Conservation (phyloP, 1,139 yeast species). For the Geotrichum histeridarum region DNA sequence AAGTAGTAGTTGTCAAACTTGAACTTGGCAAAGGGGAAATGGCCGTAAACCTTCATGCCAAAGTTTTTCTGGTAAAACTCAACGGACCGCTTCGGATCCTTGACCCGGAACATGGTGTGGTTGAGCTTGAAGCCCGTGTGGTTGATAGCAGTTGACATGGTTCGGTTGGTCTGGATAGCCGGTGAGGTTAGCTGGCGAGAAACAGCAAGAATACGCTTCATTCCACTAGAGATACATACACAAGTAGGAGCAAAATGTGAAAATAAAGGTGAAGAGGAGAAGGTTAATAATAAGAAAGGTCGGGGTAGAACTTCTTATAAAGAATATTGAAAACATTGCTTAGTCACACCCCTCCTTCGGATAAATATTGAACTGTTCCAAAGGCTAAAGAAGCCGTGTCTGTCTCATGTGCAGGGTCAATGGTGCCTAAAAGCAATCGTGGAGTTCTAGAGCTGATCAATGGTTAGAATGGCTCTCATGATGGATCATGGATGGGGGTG, state of each 20-base stretch:
- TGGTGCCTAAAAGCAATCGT: too few species aligned
- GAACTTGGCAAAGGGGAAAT: constrained; percentile 50
- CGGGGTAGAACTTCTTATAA: background rate
- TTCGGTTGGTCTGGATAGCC: background rate
- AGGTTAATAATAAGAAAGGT: background rate
- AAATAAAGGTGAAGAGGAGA: background rate
- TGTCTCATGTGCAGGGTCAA: too few species aligned
- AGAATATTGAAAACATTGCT: too few species aligned
- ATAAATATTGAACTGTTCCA: too few species aligned
- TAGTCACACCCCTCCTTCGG: too few species aligned
- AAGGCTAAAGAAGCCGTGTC: too few species aligned
- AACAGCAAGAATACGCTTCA: constrained; percentile 5
- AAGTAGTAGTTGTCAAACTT: constrained; percentile 66
- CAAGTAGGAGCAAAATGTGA: background rate
- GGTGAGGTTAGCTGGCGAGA: constrained; percentile 5
- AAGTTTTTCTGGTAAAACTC: constrained; percentile 70
- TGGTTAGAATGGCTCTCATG: too few species aligned
- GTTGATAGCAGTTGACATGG: constrained; percentile 20
- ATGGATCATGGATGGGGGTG: too few species aligned
- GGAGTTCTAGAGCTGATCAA: too few species aligned
- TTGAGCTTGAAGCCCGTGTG: constrained; percentile 27
- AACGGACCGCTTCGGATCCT: constrained; percentile 70
- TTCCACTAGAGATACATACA: background rate
- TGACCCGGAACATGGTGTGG: constrained; percentile 61
- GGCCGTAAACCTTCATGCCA: constrained; percentile 61